Evolutionary conservation across 768 basidiomycete genomes (phyloP).

Genomic region (Russula dissimulans): DNA sequence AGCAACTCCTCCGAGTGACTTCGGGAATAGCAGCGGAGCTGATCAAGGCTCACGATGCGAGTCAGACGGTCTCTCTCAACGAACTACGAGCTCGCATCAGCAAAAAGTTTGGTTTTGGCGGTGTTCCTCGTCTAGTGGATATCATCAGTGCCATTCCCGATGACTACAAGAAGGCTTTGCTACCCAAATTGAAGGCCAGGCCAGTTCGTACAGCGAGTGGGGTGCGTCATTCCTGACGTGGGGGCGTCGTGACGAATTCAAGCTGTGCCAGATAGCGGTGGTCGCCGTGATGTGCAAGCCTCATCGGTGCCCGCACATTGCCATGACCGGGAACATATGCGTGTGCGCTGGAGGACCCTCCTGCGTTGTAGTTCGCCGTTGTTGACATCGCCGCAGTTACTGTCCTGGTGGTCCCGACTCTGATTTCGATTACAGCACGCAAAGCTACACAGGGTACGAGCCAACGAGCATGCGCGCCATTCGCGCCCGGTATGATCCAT

Average conservation of each 20-base stretch:
- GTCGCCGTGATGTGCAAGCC: conserved; percentile 99
- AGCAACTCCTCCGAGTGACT: conserved; percentile 81
- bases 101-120: conserved; percentile 81
- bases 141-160: conserved; percentile 98
- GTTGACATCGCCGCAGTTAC: conserved; percentile 44
- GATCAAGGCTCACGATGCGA: conserved; percentile 77
- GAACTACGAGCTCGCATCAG: conserved; percentile 78
- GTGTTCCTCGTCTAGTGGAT: conserved; percentile 89
- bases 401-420: conserved; percentile 99
- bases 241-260: neutral
- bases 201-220: conserved; percentile 97
- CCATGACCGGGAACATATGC: conserved; percentile 99
- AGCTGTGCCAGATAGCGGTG: conserved; percentile 69
- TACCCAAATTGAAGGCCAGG: conserved; percentile 85
- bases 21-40: conserved; percentile 93
- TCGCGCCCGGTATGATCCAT: conserved; percentile 91
- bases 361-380: neutral
- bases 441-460: conserved; percentile 90
- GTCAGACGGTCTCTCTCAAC: conserved; percentile 75
- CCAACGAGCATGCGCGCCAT: conserved; percentile 99
- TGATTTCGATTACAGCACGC: conserved; percentile 98
- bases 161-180: conserved; percentile 85
- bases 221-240: conserved; percentile 39
- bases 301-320: conserved; percentile 98
- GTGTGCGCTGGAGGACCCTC: conserved; percentile 48